Conservation (phyloP, 345 rosid species). For the Linum tenue region DNA sequence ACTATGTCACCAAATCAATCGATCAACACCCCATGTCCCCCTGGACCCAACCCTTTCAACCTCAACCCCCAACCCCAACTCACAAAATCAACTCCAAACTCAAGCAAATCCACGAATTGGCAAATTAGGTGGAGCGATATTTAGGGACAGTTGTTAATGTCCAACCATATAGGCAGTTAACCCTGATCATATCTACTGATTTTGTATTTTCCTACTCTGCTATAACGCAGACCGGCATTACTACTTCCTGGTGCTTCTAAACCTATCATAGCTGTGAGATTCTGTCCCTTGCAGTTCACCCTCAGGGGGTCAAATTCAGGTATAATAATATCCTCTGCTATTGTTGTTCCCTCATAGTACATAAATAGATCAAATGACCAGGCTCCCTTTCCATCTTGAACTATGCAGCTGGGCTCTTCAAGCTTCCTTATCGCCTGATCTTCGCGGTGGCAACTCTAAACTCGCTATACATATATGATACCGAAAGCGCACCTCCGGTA, state of each 20-base stretch:
- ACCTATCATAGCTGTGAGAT: slow-evolving; percentile 86
- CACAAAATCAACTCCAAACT: too few relatives aligned
- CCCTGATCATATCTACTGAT: background rate
- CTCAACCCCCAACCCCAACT: too few relatives aligned
- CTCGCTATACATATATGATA: slow-evolving; percentile 86
- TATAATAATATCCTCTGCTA: slow-evolving; percentile 11
- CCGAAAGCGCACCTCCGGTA: slow-evolving; percentile 59
- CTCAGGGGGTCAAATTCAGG: slow-evolving; percentile 58
- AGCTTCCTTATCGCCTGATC: slow-evolving; percentile 80
- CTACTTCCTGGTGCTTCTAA: slow-evolving; percentile 85
- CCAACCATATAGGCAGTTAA: too few relatives aligned
- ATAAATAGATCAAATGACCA: background rate
- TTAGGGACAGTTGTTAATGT: too few relatives aligned
- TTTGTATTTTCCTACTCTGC: background rate
- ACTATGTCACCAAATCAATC: too few relatives aligned
- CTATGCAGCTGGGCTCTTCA: slow-evolving; percentile 65
- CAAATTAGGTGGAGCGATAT: too few relatives aligned
- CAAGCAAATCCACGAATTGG: too few relatives aligned
- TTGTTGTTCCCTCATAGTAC: background rate
- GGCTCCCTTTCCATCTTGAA: slow-evolving; percentile 12
- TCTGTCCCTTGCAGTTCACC: slow-evolving; percentile 64
- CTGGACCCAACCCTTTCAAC: too few relatives aligned
- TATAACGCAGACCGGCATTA: slow-evolving; percentile 58
- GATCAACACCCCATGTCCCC: too few relatives aligned
- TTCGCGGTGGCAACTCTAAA: slow-evolving; percentile 89